Conservation (phyloP, 768 basidiomycete species). For the Holtermannia corniformis region DNA sequence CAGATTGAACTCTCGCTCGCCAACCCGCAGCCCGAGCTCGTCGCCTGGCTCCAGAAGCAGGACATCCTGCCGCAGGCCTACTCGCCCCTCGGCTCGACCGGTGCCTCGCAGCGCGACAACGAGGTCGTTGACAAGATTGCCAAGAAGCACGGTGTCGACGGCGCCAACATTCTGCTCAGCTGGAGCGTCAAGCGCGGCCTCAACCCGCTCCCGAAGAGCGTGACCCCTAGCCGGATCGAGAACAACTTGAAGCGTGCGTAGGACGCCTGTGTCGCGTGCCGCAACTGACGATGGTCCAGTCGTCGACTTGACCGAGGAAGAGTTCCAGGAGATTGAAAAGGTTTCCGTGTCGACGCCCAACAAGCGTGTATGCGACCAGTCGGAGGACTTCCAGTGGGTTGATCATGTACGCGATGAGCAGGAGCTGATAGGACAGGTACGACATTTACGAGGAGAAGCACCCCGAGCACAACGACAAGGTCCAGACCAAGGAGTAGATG, state of each 20-base stretch:
- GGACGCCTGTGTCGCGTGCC: conserved; percentile 29
- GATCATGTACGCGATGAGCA: background rate
- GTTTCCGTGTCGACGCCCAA: conserved; percentile 24
- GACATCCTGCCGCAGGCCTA: conserved; percentile 62
- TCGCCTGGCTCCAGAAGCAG: conserved; percentile 62
- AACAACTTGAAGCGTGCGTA: conserved; percentile 59
- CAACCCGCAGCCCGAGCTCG: conserved; percentile 66
- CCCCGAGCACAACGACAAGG: conserved; percentile 22
- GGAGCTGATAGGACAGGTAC: conserved; percentile 20
- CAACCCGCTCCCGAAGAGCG: conserved; percentile 67
- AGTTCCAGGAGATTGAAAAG: conserved; percentile 26
- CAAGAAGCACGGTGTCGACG: conserved; percentile 56
- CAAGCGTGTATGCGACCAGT: conserved; percentile 35
- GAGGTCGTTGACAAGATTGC: conserved; percentile 54
- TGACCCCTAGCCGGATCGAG: conserved; percentile 56
- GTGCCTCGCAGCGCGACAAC: conserved; percentile 53
- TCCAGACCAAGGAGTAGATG: conserved; percentile 26
- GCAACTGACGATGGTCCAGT: conserved; percentile 38
- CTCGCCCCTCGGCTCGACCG: conserved; percentile 61
- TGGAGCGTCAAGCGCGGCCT: conserved; percentile 71
- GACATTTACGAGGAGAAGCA: conserved; percentile 35
- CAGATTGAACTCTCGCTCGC: conserved; percentile 72
- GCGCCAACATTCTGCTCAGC: conserved; percentile 63
- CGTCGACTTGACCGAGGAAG: conserved; percentile 28
- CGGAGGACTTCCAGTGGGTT: conserved; percentile 21